These are phyloP conservation scores for Oryza glumipatula DNA, from an alignment of 176 grass and related monocot species.

Conservation along the genomic window DNA sequence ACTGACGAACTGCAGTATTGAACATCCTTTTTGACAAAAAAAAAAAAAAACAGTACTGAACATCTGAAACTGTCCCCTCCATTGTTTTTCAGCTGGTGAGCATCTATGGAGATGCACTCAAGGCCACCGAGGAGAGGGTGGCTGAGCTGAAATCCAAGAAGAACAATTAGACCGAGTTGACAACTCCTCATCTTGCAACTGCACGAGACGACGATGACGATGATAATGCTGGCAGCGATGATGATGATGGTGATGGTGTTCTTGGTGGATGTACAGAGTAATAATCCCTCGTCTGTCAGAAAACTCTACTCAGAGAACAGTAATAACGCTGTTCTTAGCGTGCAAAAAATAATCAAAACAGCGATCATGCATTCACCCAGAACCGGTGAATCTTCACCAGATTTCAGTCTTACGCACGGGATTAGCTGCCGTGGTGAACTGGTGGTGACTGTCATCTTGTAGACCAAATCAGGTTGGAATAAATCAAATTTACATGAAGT, in stretches of 20 bases:
- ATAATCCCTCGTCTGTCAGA: slow-evolving; percentile 31
- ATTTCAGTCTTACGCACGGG: background rate
- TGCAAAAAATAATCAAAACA: background rate
- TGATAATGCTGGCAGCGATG: background rate
- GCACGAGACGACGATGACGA: slow-evolving; percentile 21
- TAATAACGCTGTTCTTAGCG: slow-evolving; percentile 28
- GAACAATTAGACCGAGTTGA: background rate
- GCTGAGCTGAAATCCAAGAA: slow-evolving; percentile 70
- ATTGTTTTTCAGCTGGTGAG: slow-evolving; percentile 67
- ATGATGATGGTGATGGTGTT: background rate
- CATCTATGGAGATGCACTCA: slow-evolving; percentile 78
- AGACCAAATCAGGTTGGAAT: background rate
- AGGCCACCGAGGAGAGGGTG: slow-evolving; percentile 73
- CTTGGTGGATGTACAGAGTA: slow-evolving; percentile 26
- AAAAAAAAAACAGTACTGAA: background rate
- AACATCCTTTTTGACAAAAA: too few relatives aligned
- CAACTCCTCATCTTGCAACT: background rate
- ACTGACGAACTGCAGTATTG: background rate
- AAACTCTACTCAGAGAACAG: background rate
- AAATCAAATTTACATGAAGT: background rate
- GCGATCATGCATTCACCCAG: slow-evolving; percentile 1
- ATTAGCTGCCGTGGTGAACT: background rate
- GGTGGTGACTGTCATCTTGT: background rate
- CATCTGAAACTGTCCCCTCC: background rate
- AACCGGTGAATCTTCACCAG: background rate